Evolutionary conservation across 2,329 filamentous ascomycete genomes (phyloP), one percentile per base, ranked within the genome.

Genomic region (Rhexocercosporidium sp.): DNA sequence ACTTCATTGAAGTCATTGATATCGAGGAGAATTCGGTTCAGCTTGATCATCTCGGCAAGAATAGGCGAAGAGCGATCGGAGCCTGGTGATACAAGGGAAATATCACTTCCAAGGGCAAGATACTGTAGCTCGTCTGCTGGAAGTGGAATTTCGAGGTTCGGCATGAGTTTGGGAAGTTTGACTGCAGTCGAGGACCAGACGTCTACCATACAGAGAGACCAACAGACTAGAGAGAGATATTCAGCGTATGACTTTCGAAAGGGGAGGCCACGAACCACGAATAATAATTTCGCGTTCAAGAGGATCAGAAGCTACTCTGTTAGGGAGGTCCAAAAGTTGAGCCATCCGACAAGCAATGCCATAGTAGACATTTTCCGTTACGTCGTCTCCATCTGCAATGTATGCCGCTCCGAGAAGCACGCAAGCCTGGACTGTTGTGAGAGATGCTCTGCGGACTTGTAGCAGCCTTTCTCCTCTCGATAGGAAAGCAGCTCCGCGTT

Each of bases 1-100:
- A 69, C 63, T 53, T 76, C 73, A 59, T 81, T 81, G 44, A 80
- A 71, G 34, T 80, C 77, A 64, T 81, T 79, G 61, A 83, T 80
- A 46, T 79, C 74, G 18, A 78, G 72, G 11, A 83, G 76, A 11
- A 83, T 79, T 14, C 75, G 69, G 47, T 77, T 80, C 16, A 82
- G 70, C 39, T 75, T 75, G 64, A 81, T 75, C 79, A 81, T 81
- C 59, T 82, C 73, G 7, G 79, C 77, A 7, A 78, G 59, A 11
- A 72, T 65, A 18, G 68, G 68, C 6, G 66, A 66, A 18, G 22
- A 63, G 22, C 31, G 29, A 25, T 66, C 51, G 41, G 59, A 29
- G 27, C 41, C 22, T 37, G 56, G 25, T 54, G 62, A 39, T 66
- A 68, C 27, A 65, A 73, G 37, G 29, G 31, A 7, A 39, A 59